Evolutionary conservation across 257 asterid genomes (phyloP).

Genomic region (Sherardia arvensis): DNA sequence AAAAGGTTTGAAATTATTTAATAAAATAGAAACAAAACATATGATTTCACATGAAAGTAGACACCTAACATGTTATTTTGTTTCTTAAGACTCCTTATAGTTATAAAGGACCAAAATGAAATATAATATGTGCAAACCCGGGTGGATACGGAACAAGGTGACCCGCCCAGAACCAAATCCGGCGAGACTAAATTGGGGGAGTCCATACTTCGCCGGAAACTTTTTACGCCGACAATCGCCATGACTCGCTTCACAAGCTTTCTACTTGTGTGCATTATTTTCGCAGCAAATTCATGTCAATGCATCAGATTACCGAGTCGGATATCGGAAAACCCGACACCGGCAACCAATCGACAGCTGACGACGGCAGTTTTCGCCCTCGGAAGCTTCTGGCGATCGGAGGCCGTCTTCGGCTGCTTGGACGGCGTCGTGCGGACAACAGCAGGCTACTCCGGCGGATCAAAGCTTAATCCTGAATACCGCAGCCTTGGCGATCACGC

Average conservation of each 20-base stretch:
- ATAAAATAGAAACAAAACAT: too few relatives aligned
- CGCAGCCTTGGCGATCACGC: slow-evolving; percentile 86
- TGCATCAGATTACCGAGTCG: slow-evolving; percentile 77
- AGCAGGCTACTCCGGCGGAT: slow-evolving; percentile 83
- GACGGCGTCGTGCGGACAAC: slow-evolving; percentile 73
- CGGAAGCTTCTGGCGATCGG: slow-evolving; percentile 98
- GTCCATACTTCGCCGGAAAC: background rate
- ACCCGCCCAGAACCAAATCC: background rate
- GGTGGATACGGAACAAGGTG: background rate
- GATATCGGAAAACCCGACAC: slow-evolving; percentile 19
- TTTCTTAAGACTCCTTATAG: too few relatives aligned
- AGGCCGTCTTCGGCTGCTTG: slow-evolving; percentile 81
- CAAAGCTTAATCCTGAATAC: slow-evolving; percentile 67
- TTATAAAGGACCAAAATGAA: background rate
- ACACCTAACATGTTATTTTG: too few relatives aligned
- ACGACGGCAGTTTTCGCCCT: slow-evolving; percentile 70
- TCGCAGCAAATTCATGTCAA: slow-evolving; percentile 19
- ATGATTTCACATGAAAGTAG: too few relatives aligned
- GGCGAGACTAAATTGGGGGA: background rate
- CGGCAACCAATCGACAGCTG: slow-evolving; percentile 33
- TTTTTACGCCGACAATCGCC: background rate
- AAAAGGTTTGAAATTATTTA: too few relatives aligned
- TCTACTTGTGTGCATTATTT: slow-evolving; percentile 20
- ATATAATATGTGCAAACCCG: background rate
- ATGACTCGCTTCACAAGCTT: slow-evolving; percentile 12